Percentiles rank a stretch among this genome's conserved stretches.
Conservation (phyloP, 768 basidiomycete species). For the Boletus rubroflammeus region DNA sequence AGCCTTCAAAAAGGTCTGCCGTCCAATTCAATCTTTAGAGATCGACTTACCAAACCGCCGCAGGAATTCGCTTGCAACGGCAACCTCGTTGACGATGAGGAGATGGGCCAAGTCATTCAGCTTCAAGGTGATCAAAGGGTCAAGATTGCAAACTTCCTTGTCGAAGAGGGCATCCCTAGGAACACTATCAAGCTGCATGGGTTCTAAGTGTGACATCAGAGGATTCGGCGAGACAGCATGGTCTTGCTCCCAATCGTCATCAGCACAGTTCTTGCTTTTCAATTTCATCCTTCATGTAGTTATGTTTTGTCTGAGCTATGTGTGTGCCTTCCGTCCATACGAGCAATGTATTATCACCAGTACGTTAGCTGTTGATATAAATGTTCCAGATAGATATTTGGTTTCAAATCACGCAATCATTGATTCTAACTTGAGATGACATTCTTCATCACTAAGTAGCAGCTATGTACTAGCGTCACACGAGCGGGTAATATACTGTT, state of each 20-base stretch:
- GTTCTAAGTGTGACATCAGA: constrained; percentile 49
- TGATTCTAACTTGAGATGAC: constrained; percentile 1
- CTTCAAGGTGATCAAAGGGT: constrained; percentile 96
- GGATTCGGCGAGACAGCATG: not conserved
- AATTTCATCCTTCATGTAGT: constrained; percentile 17
- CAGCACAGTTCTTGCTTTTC: constrained; percentile 10
- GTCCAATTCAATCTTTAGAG: not conserved
- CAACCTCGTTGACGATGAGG: constrained; percentile 91
- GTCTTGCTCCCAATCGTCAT: constrained; percentile 3
- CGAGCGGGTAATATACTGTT: not conserved
- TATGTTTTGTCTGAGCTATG: constrained; percentile 15
- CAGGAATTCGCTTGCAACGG: constrained; percentile 99
- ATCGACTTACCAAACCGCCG: constrained; percentile 6
- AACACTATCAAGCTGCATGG: constrained; percentile 83
- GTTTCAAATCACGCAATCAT: constrained; percentile 6
- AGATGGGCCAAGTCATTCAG: constrained; percentile 96
- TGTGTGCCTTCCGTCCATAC: constrained; percentile 16
- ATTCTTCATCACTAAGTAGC: not conserved
- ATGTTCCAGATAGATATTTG: constrained; percentile 22
- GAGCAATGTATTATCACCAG: constrained; percentile 27
- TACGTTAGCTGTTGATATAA: constrained; percentile 24
- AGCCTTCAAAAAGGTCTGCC: constrained; percentile 91
- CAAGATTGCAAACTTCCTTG: constrained; percentile 87
- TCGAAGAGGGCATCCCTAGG: constrained; percentile 75
- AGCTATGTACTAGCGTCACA: not conserved